phyloP scores from a whole-genome alignment of 1,284 basidiomycete species.

The Singerocomus inundabilis region DNA sequence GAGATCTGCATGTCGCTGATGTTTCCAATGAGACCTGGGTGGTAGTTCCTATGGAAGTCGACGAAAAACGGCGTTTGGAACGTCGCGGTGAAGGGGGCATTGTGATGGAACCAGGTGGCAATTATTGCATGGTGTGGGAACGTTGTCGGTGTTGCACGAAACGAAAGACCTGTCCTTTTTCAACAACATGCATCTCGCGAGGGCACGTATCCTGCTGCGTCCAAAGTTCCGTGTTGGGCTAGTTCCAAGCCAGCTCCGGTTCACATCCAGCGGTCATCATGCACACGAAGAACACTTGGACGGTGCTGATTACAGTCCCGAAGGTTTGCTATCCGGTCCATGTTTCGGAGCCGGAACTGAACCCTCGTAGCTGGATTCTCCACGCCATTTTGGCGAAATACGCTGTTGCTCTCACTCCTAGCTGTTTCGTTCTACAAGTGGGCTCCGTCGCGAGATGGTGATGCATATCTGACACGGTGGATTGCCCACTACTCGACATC shows the following conservation, averaged over 20 bases:
- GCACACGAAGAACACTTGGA: slow-evolving; percentile 39
- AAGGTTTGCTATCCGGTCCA: slow-evolving; percentile 45
- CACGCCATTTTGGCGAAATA: slow-evolving; percentile 62
- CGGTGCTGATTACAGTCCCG: slow-evolving; percentile 48
- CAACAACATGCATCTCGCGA: slow-evolving; percentile 31
- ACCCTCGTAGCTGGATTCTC: slow-evolving; percentile 46
- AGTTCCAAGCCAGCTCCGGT: slow-evolving; percentile 35
- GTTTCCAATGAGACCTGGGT: slow-evolving; percentile 13
- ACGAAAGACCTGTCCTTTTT: background rate
- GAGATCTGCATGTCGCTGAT: slow-evolving; percentile 15
- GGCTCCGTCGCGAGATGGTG: slow-evolving; percentile 57
- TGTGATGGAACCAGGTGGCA: background rate
- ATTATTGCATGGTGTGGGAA: slow-evolving; percentile 20
- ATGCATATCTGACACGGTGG: slow-evolving; percentile 62
- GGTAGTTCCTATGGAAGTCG: slow-evolving; percentile 24
- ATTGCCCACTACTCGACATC: slow-evolving; percentile 53
- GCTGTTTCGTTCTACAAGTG: slow-evolving; percentile 61
- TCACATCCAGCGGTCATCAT: slow-evolving; percentile 38
- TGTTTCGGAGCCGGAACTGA: slow-evolving; percentile 11
- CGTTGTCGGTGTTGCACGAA: background rate
- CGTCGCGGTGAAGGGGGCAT: slow-evolving; percentile 36
- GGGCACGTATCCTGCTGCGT: slow-evolving; percentile 35
- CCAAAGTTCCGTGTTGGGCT: slow-evolving; percentile 20
- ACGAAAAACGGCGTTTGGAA: slow-evolving; percentile 33
- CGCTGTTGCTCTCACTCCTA: slow-evolving; percentile 46